Base-by-base conservation (phyloP, 1,139 yeast species). In the Kurtzmaniella natalensis region DNA sequence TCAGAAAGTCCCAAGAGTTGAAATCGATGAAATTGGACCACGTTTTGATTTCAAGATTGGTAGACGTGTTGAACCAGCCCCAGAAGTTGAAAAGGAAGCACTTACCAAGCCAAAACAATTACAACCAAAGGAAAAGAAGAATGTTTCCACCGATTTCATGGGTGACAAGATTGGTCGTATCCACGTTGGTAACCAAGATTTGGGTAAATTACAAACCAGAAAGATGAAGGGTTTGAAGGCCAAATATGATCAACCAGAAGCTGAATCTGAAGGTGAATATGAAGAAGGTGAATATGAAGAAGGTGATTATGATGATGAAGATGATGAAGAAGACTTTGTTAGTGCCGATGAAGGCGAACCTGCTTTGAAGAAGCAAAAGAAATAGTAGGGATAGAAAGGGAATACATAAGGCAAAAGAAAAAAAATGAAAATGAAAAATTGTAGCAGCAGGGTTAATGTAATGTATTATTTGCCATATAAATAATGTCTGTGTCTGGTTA, bases 91-190 rank as follows among this genome's bases (percentile, higher is more conserved):
- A 63, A 87, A 82, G 64, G 96, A 88, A 57, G 97, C 99, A 7
- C 56, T 72, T 64, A 76, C 74, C 67, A 77, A 72, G 53, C 92
- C 96, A 37, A 87, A 76, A 62, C 89, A 86, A 63, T 70, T 87
- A 47, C 86, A 81, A 53, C 76, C 87, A 36, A 86, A 76, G 70
- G 78, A 75, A 42, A 82, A 82, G 75, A 94, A 94, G 88, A 92
- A 92, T 54, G 81, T 92, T 38, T 81, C 81, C 43, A 78, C 82
- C 30, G 97, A 94, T 56, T 53, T 70, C 41, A 77, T 92, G 84
- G 99, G 99, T 66, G 98, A 92, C 62, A 88, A 92, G 78, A 76
- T 92, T 44, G 99, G 96, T 46, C 86, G 92, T 64, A 78, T 92
- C 50, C 98, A 92, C 58, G 83, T 92, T 61, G 97, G 96, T 62